phyloP scores from a whole-genome alignment of 148 eudicot species.

The Nepenthes gracilis region DNA sequence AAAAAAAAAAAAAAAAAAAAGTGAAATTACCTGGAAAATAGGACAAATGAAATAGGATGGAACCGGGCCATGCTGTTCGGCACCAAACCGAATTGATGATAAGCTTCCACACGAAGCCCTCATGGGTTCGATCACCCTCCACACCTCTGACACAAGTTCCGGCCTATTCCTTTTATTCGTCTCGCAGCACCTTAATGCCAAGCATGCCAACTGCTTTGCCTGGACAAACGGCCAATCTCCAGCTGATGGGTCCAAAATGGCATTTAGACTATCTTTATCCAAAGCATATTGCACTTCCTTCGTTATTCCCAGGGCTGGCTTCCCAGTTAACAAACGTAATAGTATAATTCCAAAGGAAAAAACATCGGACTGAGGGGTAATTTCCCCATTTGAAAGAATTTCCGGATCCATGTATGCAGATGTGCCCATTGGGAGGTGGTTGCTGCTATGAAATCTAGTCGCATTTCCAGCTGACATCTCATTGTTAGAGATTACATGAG shows the following conservation, averaged over 20 bases:
- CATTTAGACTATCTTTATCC: conserved; percentile 38
- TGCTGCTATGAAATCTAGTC: conserved; percentile 25
- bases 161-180: conserved; percentile 37
- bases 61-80: conserved; percentile 18
- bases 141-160: conserved; percentile 56
- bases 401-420: conserved; percentile 70
- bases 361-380: conserved; percentile 65
- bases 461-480: conserved; percentile 30
- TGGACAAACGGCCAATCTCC: conserved; percentile 98
- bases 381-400: conserved; percentile 55
- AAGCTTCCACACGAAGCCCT: conserved; percentile 42
- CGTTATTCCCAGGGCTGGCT: conserved; percentile 43
- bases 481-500: conserved; percentile 29
- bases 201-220: conserved; percentile 66
- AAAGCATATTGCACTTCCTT: conserved; percentile 63
- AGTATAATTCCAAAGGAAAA: conserved; percentile 77
- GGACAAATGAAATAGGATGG: conserved; percentile 77
- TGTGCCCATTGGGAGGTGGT: conserved; percentile 51
- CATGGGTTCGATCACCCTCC: conserved; percentile 71
- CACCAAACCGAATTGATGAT: conserved; percentile 17
- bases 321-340: conserved; percentile 62
- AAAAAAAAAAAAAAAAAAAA: too few species aligned
- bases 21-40: conserved; percentile 58
- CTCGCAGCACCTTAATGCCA: conserved; percentile 70
- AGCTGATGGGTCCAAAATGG: conserved; percentile 62